phyloP scores from a whole-genome alignment of 352 stramenopile genomes.

The Phytopythium ostracodes region DNA sequence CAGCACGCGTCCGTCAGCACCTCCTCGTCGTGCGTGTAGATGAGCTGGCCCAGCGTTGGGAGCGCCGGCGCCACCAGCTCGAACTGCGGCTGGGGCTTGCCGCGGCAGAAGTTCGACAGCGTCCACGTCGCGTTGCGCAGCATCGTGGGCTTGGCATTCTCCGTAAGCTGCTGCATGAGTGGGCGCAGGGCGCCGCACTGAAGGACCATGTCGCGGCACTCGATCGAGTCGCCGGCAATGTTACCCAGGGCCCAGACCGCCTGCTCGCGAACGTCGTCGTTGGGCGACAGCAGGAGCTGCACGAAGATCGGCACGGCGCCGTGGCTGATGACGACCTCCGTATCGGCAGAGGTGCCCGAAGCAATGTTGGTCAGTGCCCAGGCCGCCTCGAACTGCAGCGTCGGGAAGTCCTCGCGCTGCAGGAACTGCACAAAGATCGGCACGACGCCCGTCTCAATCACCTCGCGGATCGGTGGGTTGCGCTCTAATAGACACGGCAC shows the following conservation, averaged over 20 bases:
- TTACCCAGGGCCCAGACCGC: conserved; percentile 98
- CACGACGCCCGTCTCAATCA: conserved; percentile 98
- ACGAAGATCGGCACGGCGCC: conserved; percentile 98
- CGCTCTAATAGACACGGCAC: conserved; percentile 69
- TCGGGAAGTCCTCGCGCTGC: conserved; percentile 91
- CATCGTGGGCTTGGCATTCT: conserved; percentile 96
- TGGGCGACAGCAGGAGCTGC: conserved; percentile 92
- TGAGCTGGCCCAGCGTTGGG: conserved; percentile 95
- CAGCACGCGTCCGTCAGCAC: conserved; percentile 99
- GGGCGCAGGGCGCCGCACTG: conserved; percentile 90
- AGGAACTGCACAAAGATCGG: conserved; percentile 98
- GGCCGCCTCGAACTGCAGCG: conserved; percentile 97
- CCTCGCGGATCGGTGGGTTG: conserved; percentile 98
- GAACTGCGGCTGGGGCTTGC: conserved; percentile 72
- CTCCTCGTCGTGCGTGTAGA: conserved; percentile 98
- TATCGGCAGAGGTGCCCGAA: conserved; percentile 97
- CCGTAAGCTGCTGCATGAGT: conserved; percentile 93
- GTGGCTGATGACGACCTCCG: conserved; percentile 96
- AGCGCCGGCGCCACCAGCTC: conserved; percentile 90
- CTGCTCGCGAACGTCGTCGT: conserved; percentile 96
- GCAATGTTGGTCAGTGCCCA: conserved; percentile 99
- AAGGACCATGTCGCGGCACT: conserved; percentile 96
- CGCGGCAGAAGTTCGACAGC: conserved; percentile 98
- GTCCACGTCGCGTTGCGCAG: conserved; percentile 99
- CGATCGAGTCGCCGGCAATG: conserved; percentile 98